Conservation (phyloP, 371 early-diverging fungal genomes). For the Globomyces sp. region DNA sequence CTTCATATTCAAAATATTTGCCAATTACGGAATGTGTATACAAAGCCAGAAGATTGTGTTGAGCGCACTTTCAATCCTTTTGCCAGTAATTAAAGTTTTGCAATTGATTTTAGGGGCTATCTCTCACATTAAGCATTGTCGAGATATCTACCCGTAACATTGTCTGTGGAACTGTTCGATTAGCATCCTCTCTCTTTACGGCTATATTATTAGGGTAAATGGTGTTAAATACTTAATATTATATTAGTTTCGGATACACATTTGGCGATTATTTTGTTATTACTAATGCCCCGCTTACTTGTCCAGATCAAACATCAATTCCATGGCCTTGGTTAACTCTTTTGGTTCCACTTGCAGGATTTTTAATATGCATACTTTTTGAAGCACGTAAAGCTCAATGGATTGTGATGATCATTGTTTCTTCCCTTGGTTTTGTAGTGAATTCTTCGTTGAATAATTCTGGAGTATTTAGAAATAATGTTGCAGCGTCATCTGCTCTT, state of each 20-base stretch:
- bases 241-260: constrained; percentile 15
- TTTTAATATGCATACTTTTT: constrained; percentile 11
- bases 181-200: constrained; percentile 76
- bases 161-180: constrained; percentile 74
- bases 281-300: background rate
- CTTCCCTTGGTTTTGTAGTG: constrained; percentile 32
- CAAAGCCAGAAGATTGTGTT: constrained; percentile 62
- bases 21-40: constrained; percentile 28
- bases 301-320: background rate
- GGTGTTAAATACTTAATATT: background rate
- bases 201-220: constrained; percentile 50
- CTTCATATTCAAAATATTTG: constrained; percentile 18
- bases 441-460: background rate
- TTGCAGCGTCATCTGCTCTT: constrained; percentile 27
- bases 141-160: constrained; percentile 80
- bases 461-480: background rate
- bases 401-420: constrained; percentile 35
- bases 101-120: constrained; percentile 31
- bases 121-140: constrained; percentile 69
- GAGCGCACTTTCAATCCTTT: constrained; percentile 61
- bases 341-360: constrained; percentile 13
- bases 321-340: background rate
- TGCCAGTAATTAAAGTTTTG: constrained; percentile 50
- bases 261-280: background rate
- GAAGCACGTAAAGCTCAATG: constrained; percentile 24